Evolutionary conservation across 2,329 filamentous ascomycete species (phyloP), one percentile per base, ranked within the genome.

Genomic region (Fusarium guadeloupense): DNA sequence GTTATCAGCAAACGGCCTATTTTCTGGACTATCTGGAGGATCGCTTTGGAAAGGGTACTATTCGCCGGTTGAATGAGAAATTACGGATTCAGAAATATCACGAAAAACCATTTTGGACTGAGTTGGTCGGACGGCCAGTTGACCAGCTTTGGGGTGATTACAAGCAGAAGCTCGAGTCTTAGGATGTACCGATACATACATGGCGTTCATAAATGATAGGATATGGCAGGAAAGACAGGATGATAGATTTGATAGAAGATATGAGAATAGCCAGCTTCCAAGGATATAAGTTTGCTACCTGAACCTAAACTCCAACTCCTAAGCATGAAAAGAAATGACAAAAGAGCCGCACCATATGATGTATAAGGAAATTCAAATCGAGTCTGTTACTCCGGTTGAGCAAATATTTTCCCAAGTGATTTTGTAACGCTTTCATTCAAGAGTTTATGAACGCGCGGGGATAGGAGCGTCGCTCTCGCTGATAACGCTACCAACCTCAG

Each of bases 1-100:
- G 93, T 0, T 98, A 98, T 76, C 89, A 97, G 78, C 85, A 90
- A 65, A 98, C 94, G 7, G 95, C 89, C 1, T 98, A 92, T 74
- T 98, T 98, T 68, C 77, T 98, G 44, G 88, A 95, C 49, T 97
- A 92, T 78, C 77, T 98, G 40, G 93, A 97, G 77, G 74, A 79
- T 30, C 81, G 82, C 41, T 90, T 85, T 64, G 87, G 86, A 1
- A 69, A 74, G 9, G 86, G 85, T 8, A 85, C 84, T 0, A 81
- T 90, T 23, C 78, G 85, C 51, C 81, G 79, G 52, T 75, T 95
- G 43, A 90, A 96, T 70, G 89, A 87, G 70, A 84, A 82, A 62
- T 75, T 96, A 72, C 80, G 87, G 57, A 77, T 77, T n/a, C 78
- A 78, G 34, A 80, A 78, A 76, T 91, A 95, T 75, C 79, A 88